Percentiles rank a stretch among this genome's conserved stretches.
phyloP scores from a whole-genome alignment of 768 basidiomycete genomes.

The Boletus subparvulus region DNA sequence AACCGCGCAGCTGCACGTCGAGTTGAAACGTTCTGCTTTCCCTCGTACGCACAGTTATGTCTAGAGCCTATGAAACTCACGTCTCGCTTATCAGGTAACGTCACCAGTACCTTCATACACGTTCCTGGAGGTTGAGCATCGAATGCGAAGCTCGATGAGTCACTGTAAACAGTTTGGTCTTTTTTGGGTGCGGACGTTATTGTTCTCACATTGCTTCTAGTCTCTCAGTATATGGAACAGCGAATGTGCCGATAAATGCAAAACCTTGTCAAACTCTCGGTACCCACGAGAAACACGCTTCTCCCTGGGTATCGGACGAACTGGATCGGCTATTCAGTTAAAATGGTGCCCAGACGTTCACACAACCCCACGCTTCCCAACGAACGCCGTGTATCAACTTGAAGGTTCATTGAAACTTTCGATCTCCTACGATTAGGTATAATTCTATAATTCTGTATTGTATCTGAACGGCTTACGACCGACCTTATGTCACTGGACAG shows the following conservation, averaged over 20 bases:
- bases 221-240: background rate
- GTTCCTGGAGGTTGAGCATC: background rate
- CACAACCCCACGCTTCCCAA: background rate
- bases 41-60: background rate
- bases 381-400: background rate
- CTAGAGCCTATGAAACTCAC: background rate
- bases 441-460: background rate
- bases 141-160: too few relatives aligned
- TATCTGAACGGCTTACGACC: background rate
- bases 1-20: background rate
- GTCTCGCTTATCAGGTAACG: constrained; percentile 18
- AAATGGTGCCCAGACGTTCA: too few relatives aligned
- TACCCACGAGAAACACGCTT: background rate
- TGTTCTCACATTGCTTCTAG: too few relatives aligned
- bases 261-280: background rate
- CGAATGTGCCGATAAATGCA: background rate
- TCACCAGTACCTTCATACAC: constrained; percentile 6
- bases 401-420: background rate
- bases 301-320: background rate
- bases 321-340: background rate
- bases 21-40: constrained; percentile 13
- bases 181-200: too few relatives aligned
- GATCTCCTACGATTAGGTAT: background rate
- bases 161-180: too few relatives aligned
- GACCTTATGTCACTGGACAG: background rate